Percentiles rank a stretch among this genome's conserved stretches.
These are phyloP conservation scores for Metschnikowia arizonensis DNA, from an alignment of 805 yeast genomes.

Conservation along the genomic window DNA sequence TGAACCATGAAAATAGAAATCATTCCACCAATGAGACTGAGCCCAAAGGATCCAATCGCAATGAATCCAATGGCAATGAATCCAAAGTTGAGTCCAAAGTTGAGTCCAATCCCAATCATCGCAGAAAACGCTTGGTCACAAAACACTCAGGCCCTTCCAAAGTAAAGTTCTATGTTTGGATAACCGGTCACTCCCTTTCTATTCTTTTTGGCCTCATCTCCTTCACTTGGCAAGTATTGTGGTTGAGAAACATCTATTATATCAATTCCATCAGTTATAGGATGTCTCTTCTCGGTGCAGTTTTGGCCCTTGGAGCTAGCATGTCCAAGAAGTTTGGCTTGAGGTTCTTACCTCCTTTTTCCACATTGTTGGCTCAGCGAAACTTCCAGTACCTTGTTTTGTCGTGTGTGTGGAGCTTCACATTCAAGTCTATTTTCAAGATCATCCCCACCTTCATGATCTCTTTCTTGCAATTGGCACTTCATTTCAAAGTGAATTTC, in stretches of 20 bases:
- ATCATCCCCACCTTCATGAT: constrained; percentile 56
- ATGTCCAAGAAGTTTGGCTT: constrained; percentile 57
- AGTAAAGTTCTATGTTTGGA: constrained; percentile 48
- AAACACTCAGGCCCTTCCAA: constrained; percentile 31
- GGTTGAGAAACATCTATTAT: constrained; percentile 37
- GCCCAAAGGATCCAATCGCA: no score
- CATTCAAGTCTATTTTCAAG: constrained; percentile 63
- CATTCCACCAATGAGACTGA: constrained; percentile 15
- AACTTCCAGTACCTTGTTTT: constrained; percentile 67
- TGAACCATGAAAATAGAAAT: background rate
- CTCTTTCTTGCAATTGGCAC: constrained; percentile 54
- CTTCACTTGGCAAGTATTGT: constrained; percentile 35
- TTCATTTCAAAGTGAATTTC: constrained; percentile 36
- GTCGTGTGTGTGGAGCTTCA: constrained; percentile 56
- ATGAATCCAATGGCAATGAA: no score
- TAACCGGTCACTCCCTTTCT: constrained; percentile 50
- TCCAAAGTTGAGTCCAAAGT: no score
- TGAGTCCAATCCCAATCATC: constrained; percentile 11
- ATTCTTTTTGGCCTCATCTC: constrained; percentile 43
- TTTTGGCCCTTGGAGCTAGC: constrained; percentile 49
- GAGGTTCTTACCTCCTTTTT: constrained; percentile 53
- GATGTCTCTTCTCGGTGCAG: constrained; percentile 53
- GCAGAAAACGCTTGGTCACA: constrained; percentile 29
- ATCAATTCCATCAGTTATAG: constrained; percentile 52
- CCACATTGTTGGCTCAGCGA: constrained; percentile 63